A percentile compares a stretch with the other conserved stretches of the same genome.
Conservation (phyloP, 108 stramenopile species). For the Schizochytrium sp. region DNA sequence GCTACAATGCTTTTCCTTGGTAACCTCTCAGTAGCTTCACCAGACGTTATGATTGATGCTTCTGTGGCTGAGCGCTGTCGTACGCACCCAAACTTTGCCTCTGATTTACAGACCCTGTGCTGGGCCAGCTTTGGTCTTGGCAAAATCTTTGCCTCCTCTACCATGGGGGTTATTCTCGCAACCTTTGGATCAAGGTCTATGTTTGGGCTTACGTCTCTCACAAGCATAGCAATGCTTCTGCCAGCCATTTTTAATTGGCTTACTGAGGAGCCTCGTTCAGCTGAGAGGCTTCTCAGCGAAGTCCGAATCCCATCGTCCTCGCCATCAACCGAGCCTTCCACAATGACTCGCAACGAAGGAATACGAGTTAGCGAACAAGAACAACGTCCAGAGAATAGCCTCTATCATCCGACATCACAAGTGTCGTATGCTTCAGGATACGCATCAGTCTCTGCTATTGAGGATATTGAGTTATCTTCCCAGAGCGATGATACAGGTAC, state of each 20-base stretch:
- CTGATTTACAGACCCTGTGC: conserved; percentile 61
- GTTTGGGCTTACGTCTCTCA: conserved; percentile 45
- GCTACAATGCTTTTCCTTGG: conserved; percentile 18
- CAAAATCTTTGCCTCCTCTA: neutral
- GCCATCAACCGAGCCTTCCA: too few species aligned
- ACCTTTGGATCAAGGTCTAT: neutral
- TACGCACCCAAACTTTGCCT: conserved; percentile 46
- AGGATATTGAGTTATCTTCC: too few species aligned
- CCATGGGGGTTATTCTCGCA: neutral
- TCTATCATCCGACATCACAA: too few species aligned
- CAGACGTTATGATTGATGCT: conserved; percentile 65
- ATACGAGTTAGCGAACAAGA: too few species aligned
- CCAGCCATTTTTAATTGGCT: conserved; percentile 45
- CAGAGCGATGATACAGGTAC: too few species aligned
- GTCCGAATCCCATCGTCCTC: neutral
- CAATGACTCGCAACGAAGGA: too few species aligned
- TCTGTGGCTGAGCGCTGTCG: conserved; percentile 51
- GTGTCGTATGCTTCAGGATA: too few species aligned
- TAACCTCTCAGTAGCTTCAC: conserved; percentile 61
- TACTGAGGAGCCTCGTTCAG: neutral
- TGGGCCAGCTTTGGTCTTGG: conserved; percentile 37
- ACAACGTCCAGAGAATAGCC: too few species aligned
- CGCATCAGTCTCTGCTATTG: neutral
- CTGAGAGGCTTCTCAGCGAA: neutral
- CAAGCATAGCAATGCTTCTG: conserved; percentile 52